These are phyloP conservation scores for Syzygium malaccense DNA, from an alignment of 441 rosid species.

Conservation along the genomic window DNA sequence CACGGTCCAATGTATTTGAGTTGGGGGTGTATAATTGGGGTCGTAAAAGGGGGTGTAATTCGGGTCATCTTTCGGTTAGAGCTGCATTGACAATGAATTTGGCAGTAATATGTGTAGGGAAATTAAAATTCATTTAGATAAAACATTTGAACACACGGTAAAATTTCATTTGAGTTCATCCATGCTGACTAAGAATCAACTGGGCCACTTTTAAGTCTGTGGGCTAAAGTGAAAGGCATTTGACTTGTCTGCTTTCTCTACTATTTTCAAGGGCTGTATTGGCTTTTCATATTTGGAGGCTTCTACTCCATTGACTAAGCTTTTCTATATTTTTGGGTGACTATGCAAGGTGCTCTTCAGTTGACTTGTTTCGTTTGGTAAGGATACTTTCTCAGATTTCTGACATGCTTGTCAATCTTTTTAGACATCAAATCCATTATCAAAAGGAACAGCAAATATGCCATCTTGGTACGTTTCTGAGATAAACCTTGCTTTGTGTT, in stretches of 20 bases:
- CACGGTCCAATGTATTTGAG: not conserved
- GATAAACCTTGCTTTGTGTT: not conserved
- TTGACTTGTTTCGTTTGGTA: not conserved
- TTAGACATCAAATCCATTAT: conserved; percentile 72
- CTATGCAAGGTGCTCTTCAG: not conserved
- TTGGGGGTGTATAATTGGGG: not conserved
- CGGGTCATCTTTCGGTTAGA: not conserved
- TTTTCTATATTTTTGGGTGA: not conserved
- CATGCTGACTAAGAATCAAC: not conserved
- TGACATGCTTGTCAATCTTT: conserved; percentile 12
- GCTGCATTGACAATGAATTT: not conserved
- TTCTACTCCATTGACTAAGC: not conserved
- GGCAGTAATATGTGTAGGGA: not conserved
- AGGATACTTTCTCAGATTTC: not conserved
- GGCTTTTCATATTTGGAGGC: no score
- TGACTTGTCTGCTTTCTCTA: not conserved
- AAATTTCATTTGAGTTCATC: not conserved
- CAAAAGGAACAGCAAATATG: conserved; percentile 47
- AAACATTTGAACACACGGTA: no score
- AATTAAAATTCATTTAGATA: not conserved
- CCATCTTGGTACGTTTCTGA: conserved; percentile 38
- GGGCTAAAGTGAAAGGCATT: not conserved
- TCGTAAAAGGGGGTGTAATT: not conserved
- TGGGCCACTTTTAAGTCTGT: not conserved
- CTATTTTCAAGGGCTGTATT: no score